phyloP scores from a whole-genome alignment of 2,329 filamentous ascomycete species.

The Cryphonectria nitschkei region DNA sequence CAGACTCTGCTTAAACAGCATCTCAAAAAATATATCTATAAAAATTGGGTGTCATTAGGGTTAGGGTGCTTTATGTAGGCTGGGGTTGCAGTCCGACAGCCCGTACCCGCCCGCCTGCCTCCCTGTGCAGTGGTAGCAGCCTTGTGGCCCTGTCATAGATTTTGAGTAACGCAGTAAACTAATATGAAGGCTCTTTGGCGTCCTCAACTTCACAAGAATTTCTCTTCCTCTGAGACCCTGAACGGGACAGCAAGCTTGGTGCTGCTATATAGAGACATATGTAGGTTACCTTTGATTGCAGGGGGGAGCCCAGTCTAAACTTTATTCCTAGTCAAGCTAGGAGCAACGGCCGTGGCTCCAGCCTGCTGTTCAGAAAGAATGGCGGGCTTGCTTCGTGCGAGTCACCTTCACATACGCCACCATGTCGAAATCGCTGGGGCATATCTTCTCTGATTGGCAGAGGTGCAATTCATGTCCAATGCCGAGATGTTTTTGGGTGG shows the following conservation, averaged over 20 bases:
- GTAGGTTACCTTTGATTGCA: neutral
- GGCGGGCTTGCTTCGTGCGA: neutral
- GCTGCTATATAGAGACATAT: neutral
- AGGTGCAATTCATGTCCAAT: neutral
- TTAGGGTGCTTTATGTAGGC: constrained; percentile 6
- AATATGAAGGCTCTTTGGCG: neutral
- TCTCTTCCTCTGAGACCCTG: neutral
- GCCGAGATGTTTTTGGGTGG: neutral
- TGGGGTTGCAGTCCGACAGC: neutral
- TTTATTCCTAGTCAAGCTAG: constrained; percentile 4
- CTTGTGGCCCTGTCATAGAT: neutral
- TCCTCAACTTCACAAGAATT: neutral
- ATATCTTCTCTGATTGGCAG: neutral
- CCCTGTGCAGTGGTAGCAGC: too few species aligned
- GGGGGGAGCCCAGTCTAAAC: neutral
- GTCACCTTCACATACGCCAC: neutral
- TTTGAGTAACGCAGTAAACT: neutral
- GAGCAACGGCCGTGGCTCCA: neutral
- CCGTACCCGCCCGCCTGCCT: neutral
- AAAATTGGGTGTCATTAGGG: neutral
- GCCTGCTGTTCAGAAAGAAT: neutral
- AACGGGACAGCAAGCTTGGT: neutral
- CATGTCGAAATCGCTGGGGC: neutral
- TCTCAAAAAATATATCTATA: neutral
- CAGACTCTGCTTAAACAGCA: neutral